Conservation (phyloP, 2,329 filamentous ascomycete genomes). For the Pestalotiopsis sp. region DNA sequence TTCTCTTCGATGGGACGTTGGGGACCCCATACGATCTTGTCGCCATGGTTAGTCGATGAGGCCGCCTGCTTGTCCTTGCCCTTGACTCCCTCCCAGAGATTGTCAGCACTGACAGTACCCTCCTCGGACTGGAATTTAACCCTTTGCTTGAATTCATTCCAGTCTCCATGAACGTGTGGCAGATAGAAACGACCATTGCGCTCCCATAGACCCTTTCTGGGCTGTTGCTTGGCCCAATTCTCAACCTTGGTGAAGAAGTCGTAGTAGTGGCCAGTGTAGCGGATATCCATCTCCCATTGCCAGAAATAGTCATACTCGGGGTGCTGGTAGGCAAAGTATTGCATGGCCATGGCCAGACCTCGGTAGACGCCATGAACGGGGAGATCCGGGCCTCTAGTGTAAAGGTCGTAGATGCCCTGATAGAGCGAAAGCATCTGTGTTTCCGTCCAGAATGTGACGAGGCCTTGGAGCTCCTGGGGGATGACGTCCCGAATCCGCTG, state of each 20-base stretch:
- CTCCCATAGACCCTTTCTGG: constrained; percentile 81
- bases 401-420: constrained; percentile 81
- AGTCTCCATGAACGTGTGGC: constrained; percentile 73
- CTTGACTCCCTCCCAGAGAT: constrained; percentile 63
- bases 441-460: constrained; percentile 92
- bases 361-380: constrained; percentile 92
- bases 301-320: constrained; percentile 90
- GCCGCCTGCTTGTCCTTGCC: constrained; percentile 38
- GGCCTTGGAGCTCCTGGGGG: constrained; percentile 82
- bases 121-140: constrained; percentile 75
- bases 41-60: constrained; percentile 37
- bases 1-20: constrained; percentile 66
- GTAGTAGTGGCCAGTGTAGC: constrained; percentile 87
- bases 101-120: constrained; percentile 66
- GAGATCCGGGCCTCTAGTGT: constrained; percentile 64
- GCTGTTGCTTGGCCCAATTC: constrained; percentile 72
- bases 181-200: constrained; percentile 79
- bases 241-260: constrained; percentile 71
- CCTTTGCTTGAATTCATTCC: constrained; percentile 81
- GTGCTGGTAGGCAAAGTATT: constrained; percentile 87
- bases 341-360: constrained; percentile 90
- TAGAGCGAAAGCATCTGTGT: constrained; percentile 91
- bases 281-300: constrained; percentile 95
- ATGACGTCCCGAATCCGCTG: constrained; percentile 69
- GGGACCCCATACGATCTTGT: constrained; percentile 82